A percentile compares a stretch with the other conserved stretches of the same genome.
Conservation (phyloP, 225 moss, liverwort and hornwort genomes). For the Polytrichum formosum region DNA sequence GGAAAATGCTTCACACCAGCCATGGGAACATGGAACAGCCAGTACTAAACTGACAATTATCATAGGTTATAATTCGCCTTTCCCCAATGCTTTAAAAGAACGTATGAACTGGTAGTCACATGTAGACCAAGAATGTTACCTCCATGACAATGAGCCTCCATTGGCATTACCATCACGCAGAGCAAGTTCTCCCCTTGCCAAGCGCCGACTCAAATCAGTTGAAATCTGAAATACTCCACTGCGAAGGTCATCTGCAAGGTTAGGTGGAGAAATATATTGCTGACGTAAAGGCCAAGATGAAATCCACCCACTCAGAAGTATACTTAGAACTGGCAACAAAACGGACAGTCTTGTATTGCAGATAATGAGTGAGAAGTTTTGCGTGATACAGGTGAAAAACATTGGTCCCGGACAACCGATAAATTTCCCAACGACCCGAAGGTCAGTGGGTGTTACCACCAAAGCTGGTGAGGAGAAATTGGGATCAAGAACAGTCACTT, state of each 20-base stretch:
- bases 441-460: conserved; percentile 10
- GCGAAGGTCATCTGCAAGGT: conserved; percentile 18
- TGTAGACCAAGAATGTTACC: conserved; percentile 1
- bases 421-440: conserved; percentile 13
- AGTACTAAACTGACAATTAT: too few relatives aligned
- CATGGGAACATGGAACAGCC: background rate
- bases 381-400: conserved; percentile 6
- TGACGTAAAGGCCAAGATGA: conserved; percentile 20
- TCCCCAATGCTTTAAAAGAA: too few relatives aligned
- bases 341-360: conserved; percentile 8
- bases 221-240: conserved; percentile 13
- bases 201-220: background rate
- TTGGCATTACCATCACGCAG: conserved; percentile 13
- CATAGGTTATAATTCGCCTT: too few relatives aligned
- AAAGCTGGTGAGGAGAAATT: conserved; percentile 7
- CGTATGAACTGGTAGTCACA: too few relatives aligned
- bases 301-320: conserved; percentile 13
- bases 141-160: conserved; percentile 20
- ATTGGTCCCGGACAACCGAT: conserved; percentile 23
- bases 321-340: background rate
- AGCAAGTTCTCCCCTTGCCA: conserved; percentile 9
- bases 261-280: conserved; percentile 5
- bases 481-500: conserved; percentile 1
- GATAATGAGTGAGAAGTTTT: conserved; percentile 1
- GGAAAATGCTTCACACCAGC: background rate